Conservation (phyloP, 495 filamentous ascomycete species). For the Penicillium steckii region DNA sequence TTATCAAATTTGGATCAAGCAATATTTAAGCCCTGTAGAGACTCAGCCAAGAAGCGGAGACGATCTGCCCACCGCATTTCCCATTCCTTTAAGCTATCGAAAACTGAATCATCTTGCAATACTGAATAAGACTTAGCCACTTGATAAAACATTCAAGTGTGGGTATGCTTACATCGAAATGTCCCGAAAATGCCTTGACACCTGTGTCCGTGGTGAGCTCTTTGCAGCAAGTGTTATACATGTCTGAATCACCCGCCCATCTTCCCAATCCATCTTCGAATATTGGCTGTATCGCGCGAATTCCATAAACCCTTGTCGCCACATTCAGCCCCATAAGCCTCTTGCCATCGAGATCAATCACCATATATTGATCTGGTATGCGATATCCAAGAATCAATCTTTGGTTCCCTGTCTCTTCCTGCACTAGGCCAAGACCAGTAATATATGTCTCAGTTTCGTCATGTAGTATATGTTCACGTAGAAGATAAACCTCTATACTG, state of each 20-base stretch:
- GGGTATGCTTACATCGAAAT: neutral
- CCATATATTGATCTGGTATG: constrained; percentile 1
- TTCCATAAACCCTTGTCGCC: neutral
- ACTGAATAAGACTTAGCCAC: neutral
- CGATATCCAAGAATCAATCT: constrained; percentile 2
- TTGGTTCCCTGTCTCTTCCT: neutral
- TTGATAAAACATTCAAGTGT: neutral
- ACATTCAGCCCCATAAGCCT: constrained; percentile 2
- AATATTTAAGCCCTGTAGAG: too few species aligned
- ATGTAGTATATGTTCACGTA: constrained; percentile 1
- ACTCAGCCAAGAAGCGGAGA: too few species aligned
- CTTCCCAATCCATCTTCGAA: neutral
- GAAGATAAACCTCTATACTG: neutral
- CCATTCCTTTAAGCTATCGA: constrained; percentile 2
- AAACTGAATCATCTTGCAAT: neutral
- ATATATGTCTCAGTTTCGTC: too few species aligned
- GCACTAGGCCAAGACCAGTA: constrained; percentile 2
- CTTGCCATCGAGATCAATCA: neutral
- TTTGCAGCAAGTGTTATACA: neutral
- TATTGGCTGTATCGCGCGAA: neutral
- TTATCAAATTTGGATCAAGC: too few species aligned
- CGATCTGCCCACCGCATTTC: too few species aligned
- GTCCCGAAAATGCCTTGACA: constrained; percentile 1
- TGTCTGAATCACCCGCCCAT: neutral
- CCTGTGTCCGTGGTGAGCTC: neutral